phyloP scores from a whole-genome alignment of 2,329 filamentous ascomycete species.

The Neonectria magnoliae region DNA sequence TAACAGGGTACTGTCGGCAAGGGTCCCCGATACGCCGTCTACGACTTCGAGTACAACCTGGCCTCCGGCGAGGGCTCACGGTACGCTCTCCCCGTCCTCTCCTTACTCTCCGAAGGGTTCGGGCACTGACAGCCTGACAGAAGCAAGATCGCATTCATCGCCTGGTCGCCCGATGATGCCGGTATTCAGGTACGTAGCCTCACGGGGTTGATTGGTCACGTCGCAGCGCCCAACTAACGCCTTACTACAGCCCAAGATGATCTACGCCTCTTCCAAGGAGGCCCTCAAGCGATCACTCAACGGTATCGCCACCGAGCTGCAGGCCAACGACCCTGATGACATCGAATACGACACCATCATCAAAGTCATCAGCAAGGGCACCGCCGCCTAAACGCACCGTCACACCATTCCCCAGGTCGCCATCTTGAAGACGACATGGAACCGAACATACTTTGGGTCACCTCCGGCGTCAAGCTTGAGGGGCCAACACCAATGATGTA shows the following conservation, averaged over 20 bases:
- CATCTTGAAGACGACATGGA: conserved; percentile 36
- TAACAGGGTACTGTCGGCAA: conserved; percentile 66
- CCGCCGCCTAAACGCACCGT: conserved; percentile 55
- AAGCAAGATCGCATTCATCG: conserved; percentile 83
- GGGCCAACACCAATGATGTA: conserved; percentile 40
- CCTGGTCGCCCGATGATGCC: conserved; percentile 85
- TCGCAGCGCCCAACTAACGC: conserved; percentile 21
- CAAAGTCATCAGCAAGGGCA: conserved; percentile 71
- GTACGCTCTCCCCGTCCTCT: conserved; percentile 51
- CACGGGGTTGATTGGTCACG: conserved; percentile 60
- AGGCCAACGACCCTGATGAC: conserved; percentile 86
- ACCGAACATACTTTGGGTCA: conserved; percentile 43
- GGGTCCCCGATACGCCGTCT: conserved; percentile 85
- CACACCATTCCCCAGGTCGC: conserved; percentile 25
- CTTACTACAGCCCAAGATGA: conserved; percentile 77
- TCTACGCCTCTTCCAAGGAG: conserved; percentile 90
- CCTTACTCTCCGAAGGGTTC: background rate
- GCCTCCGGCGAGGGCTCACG: conserved; percentile 77
- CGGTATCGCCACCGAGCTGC: conserved; percentile 79
- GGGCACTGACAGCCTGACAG: conserved; percentile 50
- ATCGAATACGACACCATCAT: conserved; percentile 81
- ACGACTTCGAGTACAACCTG: conserved; percentile 83
- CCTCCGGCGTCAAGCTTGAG: conserved; percentile 38
- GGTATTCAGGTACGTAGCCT: conserved; percentile 72
- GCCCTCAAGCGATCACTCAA: conserved; percentile 82